These are phyloP conservation scores for Chlorophyllum brunneum DNA, from an alignment of 768 basidiomycete genomes.

Conservation along the genomic window DNA sequence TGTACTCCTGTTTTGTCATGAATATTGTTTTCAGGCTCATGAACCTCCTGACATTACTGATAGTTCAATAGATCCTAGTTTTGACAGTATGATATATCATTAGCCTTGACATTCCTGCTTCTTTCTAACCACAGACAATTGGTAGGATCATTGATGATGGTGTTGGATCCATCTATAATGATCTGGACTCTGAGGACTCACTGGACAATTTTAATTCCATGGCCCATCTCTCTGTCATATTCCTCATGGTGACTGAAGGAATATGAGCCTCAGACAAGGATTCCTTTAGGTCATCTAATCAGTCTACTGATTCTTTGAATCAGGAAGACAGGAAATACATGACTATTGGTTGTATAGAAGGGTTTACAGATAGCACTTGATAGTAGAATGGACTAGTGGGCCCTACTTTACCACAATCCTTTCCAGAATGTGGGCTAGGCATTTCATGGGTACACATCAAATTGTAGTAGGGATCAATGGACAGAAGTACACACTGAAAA, in stretches of 20 bases:
- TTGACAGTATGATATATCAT: conserved; percentile 70
- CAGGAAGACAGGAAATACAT: conserved; percentile 30
- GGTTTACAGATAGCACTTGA: no score
- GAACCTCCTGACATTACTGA: no score
- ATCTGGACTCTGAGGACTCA: conserved; percentile 46
- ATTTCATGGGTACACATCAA: no score
- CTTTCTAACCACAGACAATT: conserved; percentile 19
- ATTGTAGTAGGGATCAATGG: conserved; percentile 6
- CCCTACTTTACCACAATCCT: no score
- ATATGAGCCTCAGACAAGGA: conserved; percentile 34
- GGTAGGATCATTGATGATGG: conserved; percentile 19
- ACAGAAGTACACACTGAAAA: conserved; percentile 4
- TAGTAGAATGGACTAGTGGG: no score
- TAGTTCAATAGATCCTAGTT: conserved; percentile 51
- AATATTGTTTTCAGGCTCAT: conserved; percentile 30
- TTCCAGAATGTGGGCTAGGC: no score
- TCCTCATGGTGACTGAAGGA: conserved; percentile 56
- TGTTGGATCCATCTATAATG: conserved; percentile 15
- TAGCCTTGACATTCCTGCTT: conserved; percentile 39
- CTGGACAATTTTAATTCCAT: conserved; percentile 54
- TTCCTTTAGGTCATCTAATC: conserved; percentile 50
- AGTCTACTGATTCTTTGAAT: conserved; percentile 52
- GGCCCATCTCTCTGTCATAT: conserved; percentile 65
- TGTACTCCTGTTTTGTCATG: no score
- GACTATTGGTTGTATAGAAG: background rate